Conservation (phyloP, 768 basidiomycete species). For the Xerocomellus amylosporus region DNA sequence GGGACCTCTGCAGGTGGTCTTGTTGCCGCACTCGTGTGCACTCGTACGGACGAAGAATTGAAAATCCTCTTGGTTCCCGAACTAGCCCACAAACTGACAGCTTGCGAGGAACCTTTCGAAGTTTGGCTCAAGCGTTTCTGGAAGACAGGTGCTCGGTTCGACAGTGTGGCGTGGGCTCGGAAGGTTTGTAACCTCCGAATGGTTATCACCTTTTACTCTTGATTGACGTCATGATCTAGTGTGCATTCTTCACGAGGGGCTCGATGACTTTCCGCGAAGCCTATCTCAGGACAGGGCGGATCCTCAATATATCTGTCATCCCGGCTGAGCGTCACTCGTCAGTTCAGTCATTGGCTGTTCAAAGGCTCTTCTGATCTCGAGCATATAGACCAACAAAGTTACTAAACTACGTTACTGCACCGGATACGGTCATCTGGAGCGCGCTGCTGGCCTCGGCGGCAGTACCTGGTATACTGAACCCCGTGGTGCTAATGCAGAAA, state of each 20-base stretch:
- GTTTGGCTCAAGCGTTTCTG: conserved; percentile 72
- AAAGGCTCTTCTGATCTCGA: conserved; percentile 6
- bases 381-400: conserved; percentile 82
- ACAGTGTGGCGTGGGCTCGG: conserved; percentile 83
- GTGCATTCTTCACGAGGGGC: conserved; percentile 87
- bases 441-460: conserved; percentile 86
- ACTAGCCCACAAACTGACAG: conserved; percentile 79
- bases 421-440: conserved; percentile 84
- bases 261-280: conserved; percentile 96
- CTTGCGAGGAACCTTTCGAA: conserved; percentile 72
- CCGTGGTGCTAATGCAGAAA: conserved; percentile 95
- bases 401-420: conserved; percentile 94
- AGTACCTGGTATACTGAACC: conserved; percentile 92
- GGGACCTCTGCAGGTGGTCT: conserved; percentile 94
- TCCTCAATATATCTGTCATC: conserved; percentile 91
- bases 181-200: conserved; percentile 52
- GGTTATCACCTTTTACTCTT: neutral
- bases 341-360: conserved; percentile 23
- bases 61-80: conserved; percentile 73
- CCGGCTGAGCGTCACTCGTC: conserved; percentile 87
- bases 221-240: conserved; percentile 38
- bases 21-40: conserved; percentile 73
- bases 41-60: conserved; percentile 85
- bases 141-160: conserved; percentile 93
- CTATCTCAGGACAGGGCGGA: conserved; percentile 87